Evolutionary conservation across 192 early-diverging fungal genomes (phyloP).

Genomic region (Linderina pennispora): DNA sequence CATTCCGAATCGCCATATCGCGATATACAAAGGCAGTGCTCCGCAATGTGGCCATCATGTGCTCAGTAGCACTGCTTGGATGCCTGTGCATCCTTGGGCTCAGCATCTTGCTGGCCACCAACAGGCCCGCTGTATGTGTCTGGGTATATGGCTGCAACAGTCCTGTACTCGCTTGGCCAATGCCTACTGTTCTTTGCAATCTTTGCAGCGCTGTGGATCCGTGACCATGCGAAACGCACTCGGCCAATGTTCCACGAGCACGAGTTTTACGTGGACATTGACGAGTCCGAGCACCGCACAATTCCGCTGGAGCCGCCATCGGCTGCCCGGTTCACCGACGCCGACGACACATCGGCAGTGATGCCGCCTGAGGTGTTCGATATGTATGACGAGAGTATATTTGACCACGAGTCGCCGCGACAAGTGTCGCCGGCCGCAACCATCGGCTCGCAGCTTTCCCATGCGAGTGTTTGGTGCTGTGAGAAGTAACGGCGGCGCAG

Average conservation of each 20-base stretch:
- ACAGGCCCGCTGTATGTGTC: constrained; percentile 9
- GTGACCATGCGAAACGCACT: constrained; percentile 25
- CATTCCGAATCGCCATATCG: constrained; percentile 30
- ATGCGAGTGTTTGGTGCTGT: too few relatives aligned
- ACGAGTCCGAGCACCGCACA: too few relatives aligned
- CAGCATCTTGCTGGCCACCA: background rate
- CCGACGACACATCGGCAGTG: background rate
- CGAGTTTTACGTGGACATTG: constrained; percentile 15
- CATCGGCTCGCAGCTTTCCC: too few relatives aligned
- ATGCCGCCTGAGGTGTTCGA: too few relatives aligned
- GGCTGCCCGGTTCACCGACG: background rate
- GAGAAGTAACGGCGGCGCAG: too few relatives aligned
- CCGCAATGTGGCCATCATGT: constrained; percentile 15
- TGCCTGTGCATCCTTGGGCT: constrained; percentile 16
- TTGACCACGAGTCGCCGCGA: too few relatives aligned
- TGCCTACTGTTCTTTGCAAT: constrained; percentile 19
- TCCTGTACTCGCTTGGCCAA: constrained; percentile 23
- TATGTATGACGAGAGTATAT: too few relatives aligned
- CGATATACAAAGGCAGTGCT: constrained; percentile 20
- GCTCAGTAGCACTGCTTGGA: constrained; percentile 13
- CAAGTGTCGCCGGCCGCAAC: too few relatives aligned
- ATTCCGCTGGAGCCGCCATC: background rate
- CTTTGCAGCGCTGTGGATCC: constrained; percentile 22
- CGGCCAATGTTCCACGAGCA: constrained; percentile 16
- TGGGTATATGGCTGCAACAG: constrained; percentile 8